Evolutionary conservation across 2,329 filamentous ascomycete genomes (phyloP), one percentile per base, ranked within the genome.

Genomic region (Fusarium lyarnte): DNA sequence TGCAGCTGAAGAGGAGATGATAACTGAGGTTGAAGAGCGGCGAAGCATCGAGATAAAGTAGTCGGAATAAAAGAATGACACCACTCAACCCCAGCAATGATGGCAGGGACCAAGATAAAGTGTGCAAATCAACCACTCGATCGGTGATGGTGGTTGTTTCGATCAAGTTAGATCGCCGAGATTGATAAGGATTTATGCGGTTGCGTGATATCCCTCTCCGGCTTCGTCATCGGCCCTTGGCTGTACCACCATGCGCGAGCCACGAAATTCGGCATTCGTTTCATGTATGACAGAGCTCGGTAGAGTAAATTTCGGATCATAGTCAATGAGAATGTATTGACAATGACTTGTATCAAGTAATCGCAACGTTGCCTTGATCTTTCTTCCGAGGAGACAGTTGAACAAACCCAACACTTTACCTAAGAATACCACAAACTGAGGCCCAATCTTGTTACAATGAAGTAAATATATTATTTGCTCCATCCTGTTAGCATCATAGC

Each of bases 71-170:
- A 53, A 8, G 11, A 35, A 62, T 59, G 41, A 19, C 59, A 62
- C 53, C 59, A 59, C 41, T 21, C 11, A 25, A 47, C 59, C 59
- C 59, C 41, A 46, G 59, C 19, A 59, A 62, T 62, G 59, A 42
- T 61, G 54, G 41, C 23, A 42, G 1, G 25, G 17, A 4, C 31
- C 33, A 39, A 45, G 61, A 66, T 58, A 52, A 3, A 23, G 21
- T 43, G 5, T 65, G 38, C 11, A 29, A 25, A 58, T 46, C 13
- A 39, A 25, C 6, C 51, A 16, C 61, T 58, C 33, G 27, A 45
- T 59, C 38, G 51, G 63, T 52, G 3, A 58, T 29, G 33, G 41
- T 29, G 35, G 19, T 27, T 59, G 12, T 25, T 58, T 39, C 13
- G 5, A 35, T 59, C 36, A 33, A 35, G 59, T 42, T 39, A 45